Conservation (phyloP, 83 land plant species). For the Picea engelmannii region DNA sequence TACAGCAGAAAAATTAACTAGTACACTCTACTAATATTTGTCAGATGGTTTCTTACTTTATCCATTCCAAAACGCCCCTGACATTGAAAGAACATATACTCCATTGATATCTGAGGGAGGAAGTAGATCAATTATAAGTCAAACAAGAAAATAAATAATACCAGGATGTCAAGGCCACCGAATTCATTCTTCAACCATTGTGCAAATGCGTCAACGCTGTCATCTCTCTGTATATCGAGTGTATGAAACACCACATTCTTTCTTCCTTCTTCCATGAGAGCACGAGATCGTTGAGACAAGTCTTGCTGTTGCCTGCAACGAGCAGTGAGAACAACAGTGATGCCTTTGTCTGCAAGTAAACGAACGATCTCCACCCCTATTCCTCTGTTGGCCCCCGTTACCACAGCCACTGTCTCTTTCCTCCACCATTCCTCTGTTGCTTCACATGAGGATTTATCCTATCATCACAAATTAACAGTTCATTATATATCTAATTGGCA, state of each 20-base stretch:
- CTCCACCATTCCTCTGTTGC: slow-evolving; percentile 14
- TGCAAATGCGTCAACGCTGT: slow-evolving; percentile 36
- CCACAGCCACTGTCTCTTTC: slow-evolving; percentile 43
- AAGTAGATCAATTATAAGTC: too few species aligned
- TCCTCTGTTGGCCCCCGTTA: slow-evolving; percentile 55
- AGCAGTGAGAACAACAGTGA: slow-evolving; percentile 41
- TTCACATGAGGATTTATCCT: background rate
- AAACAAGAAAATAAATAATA: slow-evolving; percentile 4
- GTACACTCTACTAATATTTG: too few species aligned
- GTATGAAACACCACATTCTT: slow-evolving; percentile 19
- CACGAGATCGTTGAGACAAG: slow-evolving; percentile 6
- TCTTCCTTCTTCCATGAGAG: slow-evolving; percentile 13
- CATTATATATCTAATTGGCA: too few species aligned
- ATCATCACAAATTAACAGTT: too few species aligned
- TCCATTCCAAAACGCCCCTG: too few species aligned
- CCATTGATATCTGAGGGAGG: too few species aligned
- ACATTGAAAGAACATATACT: too few species aligned
- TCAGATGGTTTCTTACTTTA: too few species aligned
- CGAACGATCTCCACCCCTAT: slow-evolving; percentile 35
- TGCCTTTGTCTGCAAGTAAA: slow-evolving; percentile 36
- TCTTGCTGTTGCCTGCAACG: slow-evolving; percentile 23
- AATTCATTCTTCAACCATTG: too few species aligned
- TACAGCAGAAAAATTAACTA: too few species aligned
- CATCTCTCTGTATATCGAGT: slow-evolving; percentile 21
- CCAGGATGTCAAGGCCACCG: slow-evolving; percentile 29